phyloP scores from a whole-genome alignment of 768 basidiomycete genomes.

The Mycena floridula region DNA sequence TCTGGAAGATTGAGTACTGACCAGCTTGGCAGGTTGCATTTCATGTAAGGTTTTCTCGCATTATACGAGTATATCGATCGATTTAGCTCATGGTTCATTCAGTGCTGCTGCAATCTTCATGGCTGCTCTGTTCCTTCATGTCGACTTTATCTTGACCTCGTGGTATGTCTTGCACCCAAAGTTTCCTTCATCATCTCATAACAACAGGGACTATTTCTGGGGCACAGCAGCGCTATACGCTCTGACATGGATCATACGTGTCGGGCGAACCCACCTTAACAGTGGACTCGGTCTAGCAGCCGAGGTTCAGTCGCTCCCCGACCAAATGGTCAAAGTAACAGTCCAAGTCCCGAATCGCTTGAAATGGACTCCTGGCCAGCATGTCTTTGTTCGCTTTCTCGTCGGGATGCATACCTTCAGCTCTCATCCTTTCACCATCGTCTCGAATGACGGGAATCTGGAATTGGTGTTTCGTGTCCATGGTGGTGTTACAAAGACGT shows the following conservation, averaged over 20 bases:
- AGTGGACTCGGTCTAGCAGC: conserved; percentile 16
- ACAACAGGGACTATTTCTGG: conserved; percentile 24
- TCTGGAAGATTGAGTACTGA: background rate
- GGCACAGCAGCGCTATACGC: conserved; percentile 22
- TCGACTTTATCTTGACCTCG: conserved; percentile 21
- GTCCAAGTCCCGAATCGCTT: conserved; percentile 15
- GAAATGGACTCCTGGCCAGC: conserved; percentile 26
- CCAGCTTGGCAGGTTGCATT: conserved; percentile 11
- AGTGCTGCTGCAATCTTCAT: conserved; percentile 27
- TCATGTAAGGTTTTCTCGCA: conserved; percentile 9
- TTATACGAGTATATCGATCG: background rate
- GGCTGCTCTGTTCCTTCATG: conserved; percentile 26
- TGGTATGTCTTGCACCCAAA: conserved; percentile 12
- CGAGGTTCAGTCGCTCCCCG: conserved; percentile 19
- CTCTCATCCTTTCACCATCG: conserved; percentile 24
- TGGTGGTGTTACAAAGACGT: conserved; percentile 16
- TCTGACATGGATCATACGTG: conserved; percentile 19
- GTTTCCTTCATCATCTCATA: background rate
- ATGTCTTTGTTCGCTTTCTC: conserved; percentile 22
- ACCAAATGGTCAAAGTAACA: conserved; percentile 16
- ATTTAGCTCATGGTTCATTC: background rate
- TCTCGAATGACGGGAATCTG: conserved; percentile 7
- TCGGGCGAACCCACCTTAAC: conserved; percentile 18
- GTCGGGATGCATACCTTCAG: conserved; percentile 13
- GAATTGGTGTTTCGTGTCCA: conserved; percentile 15